A percentile compares a stretch with the other conserved stretches of the same genome.
Conservation (phyloP, 768 basidiomycete genomes). For the Kwoniella sp. region DNA sequence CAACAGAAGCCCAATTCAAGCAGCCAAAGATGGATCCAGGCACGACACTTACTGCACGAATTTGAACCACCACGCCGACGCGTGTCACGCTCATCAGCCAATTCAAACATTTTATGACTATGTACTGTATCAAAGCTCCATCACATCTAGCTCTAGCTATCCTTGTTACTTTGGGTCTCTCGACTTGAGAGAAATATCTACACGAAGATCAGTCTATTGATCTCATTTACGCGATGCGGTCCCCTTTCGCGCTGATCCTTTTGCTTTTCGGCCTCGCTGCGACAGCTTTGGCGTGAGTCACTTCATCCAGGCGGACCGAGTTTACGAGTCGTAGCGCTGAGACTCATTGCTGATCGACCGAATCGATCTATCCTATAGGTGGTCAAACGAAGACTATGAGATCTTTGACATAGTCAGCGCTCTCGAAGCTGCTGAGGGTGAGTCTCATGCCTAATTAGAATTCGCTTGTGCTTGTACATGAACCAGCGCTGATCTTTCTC, state of each 20-base stretch:
- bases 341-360: not conserved
- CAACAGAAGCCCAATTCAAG: too few relatives aligned
- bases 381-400: slow-evolving; percentile 82
- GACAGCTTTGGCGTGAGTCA: slow-evolving; percentile 9
- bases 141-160: too few relatives aligned
- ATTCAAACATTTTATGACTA: too few relatives aligned
- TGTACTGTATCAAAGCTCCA: too few relatives aligned
- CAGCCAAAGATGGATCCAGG: too few relatives aligned
- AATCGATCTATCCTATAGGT: slow-evolving; percentile 22
- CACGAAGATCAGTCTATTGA: too few relatives aligned
- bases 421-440: slow-evolving; percentile 77
- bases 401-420: slow-evolving; percentile 90
- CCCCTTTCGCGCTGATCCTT: not conserved
- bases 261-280: not conserved
- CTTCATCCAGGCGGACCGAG: not conserved
- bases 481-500: not conserved
- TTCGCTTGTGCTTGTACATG: too few relatives aligned
- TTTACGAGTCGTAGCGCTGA: not conserved
- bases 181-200: too few relatives aligned
- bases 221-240: slow-evolving; percentile 1
- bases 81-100: too few relatives aligned
- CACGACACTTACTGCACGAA: too few relatives aligned
- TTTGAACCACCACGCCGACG: too few relatives aligned
- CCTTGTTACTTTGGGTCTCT: too few relatives aligned
- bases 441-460: slow-evolving; percentile 35